These are phyloP conservation scores for Rhodotorula sphaerocarpa DNA, from an alignment of 768 basidiomycete species.

Conservation along the genomic window DNA sequence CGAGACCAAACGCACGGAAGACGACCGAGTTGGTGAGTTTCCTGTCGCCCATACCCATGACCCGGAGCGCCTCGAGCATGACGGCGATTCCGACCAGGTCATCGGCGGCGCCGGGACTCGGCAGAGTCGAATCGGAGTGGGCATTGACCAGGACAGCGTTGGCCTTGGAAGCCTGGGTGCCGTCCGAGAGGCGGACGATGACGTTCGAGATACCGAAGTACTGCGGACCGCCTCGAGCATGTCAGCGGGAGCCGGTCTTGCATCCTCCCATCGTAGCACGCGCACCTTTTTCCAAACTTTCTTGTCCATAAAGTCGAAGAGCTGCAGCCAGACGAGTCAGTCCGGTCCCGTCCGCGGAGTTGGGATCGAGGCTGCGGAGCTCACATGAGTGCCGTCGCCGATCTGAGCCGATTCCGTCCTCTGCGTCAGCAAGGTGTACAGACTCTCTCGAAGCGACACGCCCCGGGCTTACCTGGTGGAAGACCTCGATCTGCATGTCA, in stretches of 20 bases:
- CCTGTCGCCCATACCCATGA: slow-evolving; percentile 56
- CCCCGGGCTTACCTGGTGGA: slow-evolving; percentile 53
- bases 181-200: slow-evolving; percentile 74
- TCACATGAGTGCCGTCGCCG: slow-evolving; percentile 27
- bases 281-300: slow-evolving; percentile 37
- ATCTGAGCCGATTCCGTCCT: background rate
- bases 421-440: background rate
- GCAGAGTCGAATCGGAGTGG: slow-evolving; percentile 82
- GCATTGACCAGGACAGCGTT: slow-evolving; percentile 75
- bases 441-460: background rate
- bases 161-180: slow-evolving; percentile 60
- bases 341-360: too few relatives aligned
- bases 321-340: background rate
- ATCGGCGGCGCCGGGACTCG: slow-evolving; percentile 74
- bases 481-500: slow-evolving; percentile 70
- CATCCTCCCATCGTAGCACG: too few relatives aligned
- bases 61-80: slow-evolving; percentile 81
- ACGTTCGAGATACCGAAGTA: slow-evolving; percentile 84
- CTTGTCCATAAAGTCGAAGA: slow-evolving; percentile 70
- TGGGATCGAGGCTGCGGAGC: background rate
- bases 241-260: background rate
- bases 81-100: slow-evolving; percentile 81
- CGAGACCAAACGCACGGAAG: slow-evolving; percentile 56
- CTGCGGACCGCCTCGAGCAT: slow-evolving; percentile 42
- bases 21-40: slow-evolving; percentile 70